Evolutionary conservation across 164 flowering plant genomes (phyloP).

Genomic region (Echeveria elegans): DNA sequence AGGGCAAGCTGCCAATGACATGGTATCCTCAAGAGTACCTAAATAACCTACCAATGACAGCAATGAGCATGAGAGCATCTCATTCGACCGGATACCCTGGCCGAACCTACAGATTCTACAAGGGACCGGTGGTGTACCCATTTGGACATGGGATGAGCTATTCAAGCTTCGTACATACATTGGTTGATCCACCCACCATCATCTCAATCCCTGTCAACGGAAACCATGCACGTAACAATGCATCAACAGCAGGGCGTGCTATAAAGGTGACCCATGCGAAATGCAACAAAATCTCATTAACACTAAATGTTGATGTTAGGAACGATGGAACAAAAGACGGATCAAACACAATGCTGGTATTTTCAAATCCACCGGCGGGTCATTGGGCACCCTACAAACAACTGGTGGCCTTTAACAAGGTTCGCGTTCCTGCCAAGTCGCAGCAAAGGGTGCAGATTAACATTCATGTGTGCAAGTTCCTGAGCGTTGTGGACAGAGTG

Average conservation of each 20-base stretch:
- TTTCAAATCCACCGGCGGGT: constrained; percentile 53
- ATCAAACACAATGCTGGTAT: constrained; percentile 56
- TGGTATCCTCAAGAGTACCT: constrained; percentile 85
- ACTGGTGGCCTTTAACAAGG: constrained; percentile 61
- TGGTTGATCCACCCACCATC: constrained; percentile 40
- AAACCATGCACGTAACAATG: constrained; percentile 19
- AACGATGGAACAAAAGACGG: constrained; percentile 65
- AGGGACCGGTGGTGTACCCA: constrained; percentile 75
- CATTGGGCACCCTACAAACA: constrained; percentile 64
- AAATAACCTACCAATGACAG: constrained; percentile 63
- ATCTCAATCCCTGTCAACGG: constrained; percentile 49
- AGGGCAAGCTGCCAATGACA: constrained; percentile 83
- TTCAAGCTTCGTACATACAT: constrained; percentile 39
- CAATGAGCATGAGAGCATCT: constrained; percentile 66
- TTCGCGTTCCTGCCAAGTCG: constrained; percentile 38
- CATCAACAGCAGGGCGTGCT: constrained; percentile 23
- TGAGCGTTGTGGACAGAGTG: constrained; percentile 55
- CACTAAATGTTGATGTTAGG: constrained; percentile 43
- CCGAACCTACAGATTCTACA: constrained; percentile 83
- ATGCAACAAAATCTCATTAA: constrained; percentile 38
- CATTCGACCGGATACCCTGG: constrained; percentile 63
- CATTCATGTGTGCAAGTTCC: constrained; percentile 68
- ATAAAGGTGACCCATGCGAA: constrained; percentile 62
- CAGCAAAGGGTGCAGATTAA: constrained; percentile 31
- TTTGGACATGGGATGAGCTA: constrained; percentile 88